These are phyloP conservation scores for Tylopilus sp. DNA, from an alignment of 768 basidiomycete genomes.

Conservation along the genomic window DNA sequence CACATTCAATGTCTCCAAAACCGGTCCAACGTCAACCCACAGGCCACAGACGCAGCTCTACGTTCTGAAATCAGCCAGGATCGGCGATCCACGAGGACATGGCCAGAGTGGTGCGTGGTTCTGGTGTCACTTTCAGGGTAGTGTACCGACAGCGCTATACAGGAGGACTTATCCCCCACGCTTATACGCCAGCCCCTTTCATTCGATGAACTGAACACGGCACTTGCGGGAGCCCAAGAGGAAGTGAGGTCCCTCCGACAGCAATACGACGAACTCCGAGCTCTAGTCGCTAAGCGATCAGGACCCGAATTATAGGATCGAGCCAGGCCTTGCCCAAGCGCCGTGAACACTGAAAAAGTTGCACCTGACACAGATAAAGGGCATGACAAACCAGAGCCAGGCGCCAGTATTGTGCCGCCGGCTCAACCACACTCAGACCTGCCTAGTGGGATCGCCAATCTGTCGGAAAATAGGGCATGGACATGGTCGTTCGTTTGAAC, in stretches of 20 bases:
- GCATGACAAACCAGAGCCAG: not conserved
- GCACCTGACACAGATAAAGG: not conserved
- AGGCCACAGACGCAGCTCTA: constrained; percentile 23
- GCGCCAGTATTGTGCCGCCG: not conserved
- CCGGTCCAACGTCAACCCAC: not conserved
- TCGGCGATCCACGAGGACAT: constrained; percentile 6
- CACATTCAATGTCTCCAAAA: constrained; percentile 16
- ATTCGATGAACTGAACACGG: constrained; percentile 25
- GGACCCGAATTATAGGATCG: constrained; percentile 2
- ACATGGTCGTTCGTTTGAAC: too few relatives aligned
- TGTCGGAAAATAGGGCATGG: too few relatives aligned
- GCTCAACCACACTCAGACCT: not conserved
- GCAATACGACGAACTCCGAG: constrained; percentile 25
- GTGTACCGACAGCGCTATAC: not conserved
- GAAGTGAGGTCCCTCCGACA: constrained; percentile 26
- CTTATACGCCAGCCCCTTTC: constrained; percentile 14
- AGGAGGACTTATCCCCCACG: constrained; percentile 9
- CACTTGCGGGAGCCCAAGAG: constrained; percentile 19
- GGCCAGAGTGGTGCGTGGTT: constrained; percentile 8
- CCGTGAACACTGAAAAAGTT: not conserved
- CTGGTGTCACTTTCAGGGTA: constrained; percentile 1
- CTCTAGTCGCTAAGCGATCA: constrained; percentile 14
- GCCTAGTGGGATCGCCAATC: constrained; percentile 10
- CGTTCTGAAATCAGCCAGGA: constrained; percentile 20
- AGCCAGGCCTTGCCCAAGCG: not conserved